phyloP scores from a whole-genome alignment of 331 rosid species.

The Saraca asoca region DNA sequence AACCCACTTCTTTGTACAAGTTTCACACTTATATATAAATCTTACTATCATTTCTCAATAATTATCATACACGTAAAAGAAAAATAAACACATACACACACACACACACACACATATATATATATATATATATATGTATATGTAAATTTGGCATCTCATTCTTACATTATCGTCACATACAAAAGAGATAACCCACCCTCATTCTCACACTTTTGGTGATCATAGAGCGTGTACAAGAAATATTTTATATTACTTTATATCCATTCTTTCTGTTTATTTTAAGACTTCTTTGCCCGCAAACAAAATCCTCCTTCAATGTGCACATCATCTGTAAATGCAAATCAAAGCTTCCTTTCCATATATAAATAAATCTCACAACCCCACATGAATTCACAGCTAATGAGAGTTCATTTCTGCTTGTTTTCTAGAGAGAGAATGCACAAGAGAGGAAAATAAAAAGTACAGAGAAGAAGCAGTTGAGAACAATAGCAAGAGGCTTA shows the following conservation, averaged over 20 bases:
- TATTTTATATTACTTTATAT: background rate
- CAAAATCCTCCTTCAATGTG: constrained; percentile 38
- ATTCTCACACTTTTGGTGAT: no score
- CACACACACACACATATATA: no score
- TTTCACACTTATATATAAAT: no score
- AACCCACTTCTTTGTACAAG: no score
- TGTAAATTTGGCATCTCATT: no score
- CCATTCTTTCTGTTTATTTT: background rate
- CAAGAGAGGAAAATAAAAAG: constrained; percentile 27
- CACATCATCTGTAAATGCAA: constrained; percentile 30
- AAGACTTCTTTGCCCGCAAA: constrained; percentile 11
- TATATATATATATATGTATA: no score
- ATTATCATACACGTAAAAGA: no score
- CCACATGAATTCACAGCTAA: constrained; percentile 25
- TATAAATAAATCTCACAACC: background rate
- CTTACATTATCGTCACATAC: no score
- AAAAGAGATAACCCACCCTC: no score
- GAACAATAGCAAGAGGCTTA: constrained; percentile 50
- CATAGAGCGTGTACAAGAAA: no score
- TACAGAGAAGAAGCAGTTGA: constrained; percentile 29
- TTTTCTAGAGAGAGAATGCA: constrained; percentile 6
- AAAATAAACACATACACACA: no score
- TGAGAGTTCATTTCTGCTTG: constrained; percentile 8
- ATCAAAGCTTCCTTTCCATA: constrained; percentile 30
- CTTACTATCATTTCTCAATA: no score